Percentiles rank a stretch among this genome's conserved stretches.
Evolutionary conservation across 2,329 filamentous ascomycete genomes (phyloP).

Genomic region (Anthostomella pinea): DNA sequence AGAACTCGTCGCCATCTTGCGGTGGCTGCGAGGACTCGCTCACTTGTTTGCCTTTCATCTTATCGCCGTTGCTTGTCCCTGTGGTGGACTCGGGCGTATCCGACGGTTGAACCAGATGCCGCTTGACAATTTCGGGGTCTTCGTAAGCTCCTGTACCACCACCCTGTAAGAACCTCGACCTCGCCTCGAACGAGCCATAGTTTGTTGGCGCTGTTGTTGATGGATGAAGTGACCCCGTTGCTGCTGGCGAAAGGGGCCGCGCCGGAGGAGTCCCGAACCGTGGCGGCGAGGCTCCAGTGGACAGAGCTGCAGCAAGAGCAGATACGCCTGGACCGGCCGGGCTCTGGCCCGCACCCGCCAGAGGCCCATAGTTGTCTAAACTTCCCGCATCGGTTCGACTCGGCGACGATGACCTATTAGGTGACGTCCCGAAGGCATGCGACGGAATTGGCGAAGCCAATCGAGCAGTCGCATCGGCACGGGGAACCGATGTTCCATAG

Average conservation of each 20-base stretch:
- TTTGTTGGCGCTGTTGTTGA: conserved; percentile 61
- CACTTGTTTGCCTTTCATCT: conserved; percentile 53
- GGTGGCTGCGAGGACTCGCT: conserved; percentile 34
- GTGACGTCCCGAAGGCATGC: conserved; percentile 40
- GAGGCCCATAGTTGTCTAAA: conserved; percentile 54
- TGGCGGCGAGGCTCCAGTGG: conserved; percentile 68
- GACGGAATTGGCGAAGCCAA: conserved; percentile 59
- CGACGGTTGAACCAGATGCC: conserved; percentile 76
- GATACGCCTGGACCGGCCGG: conserved; percentile 78
- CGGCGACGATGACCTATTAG: conserved; percentile 47
- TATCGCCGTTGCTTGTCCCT: conserved; percentile 36
- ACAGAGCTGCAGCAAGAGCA: conserved; percentile 83
- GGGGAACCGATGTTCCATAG: conserved; percentile 51
- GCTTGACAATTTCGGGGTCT: conserved; percentile 85
- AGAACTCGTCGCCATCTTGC: conserved; percentile 76
- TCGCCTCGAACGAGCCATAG: conserved; percentile 82
- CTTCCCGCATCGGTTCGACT: conserved; percentile 39
- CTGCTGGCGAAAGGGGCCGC: conserved; percentile 56
- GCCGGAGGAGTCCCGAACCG: conserved; percentile 65
- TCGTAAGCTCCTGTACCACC: conserved; percentile 65
- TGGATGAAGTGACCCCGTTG: conserved; percentile 42
- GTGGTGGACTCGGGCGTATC: conserved; percentile 44
- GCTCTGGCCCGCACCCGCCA: conserved; percentile 63
- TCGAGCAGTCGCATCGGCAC: conserved; percentile 59
- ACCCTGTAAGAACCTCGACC: conserved; percentile 47